phyloP scores from a whole-genome alignment of 73 alveolate species.

The Tetrahymena borealis region DNA sequence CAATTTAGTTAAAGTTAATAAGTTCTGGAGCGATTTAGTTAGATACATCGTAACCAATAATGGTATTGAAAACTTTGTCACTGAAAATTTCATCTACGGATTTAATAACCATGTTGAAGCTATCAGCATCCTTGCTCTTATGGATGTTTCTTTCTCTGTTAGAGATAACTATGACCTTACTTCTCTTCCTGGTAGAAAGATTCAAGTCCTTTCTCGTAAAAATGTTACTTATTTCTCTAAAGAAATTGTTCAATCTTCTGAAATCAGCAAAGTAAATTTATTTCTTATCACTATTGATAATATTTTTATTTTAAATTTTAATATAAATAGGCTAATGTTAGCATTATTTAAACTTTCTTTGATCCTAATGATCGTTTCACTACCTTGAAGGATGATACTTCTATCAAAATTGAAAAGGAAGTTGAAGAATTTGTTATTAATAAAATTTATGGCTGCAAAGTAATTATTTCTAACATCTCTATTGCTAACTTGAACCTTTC shows the following conservation, averaged over 20 bases:
- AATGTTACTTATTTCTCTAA: neutral
- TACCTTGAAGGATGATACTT: conserved; percentile 7
- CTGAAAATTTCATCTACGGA: conserved; percentile 56
- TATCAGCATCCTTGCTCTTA: neutral
- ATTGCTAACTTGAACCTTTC: conserved; percentile 45
- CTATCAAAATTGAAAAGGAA: conserved; percentile 33
- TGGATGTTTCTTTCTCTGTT: neutral
- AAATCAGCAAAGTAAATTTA: neutral
- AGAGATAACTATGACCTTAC: neutral
- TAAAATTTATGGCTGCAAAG: conserved; percentile 67
- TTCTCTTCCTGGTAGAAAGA: neutral
- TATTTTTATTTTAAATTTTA: neutral
- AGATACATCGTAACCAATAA: conserved; percentile 29
- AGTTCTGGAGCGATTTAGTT: conserved; percentile 76
- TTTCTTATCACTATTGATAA: neutral
- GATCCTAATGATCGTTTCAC: neutral
- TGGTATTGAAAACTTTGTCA: conserved; percentile 44
- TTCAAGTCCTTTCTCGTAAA: neutral
- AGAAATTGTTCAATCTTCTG: neutral
- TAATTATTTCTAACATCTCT: conserved; percentile 76
- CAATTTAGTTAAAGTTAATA: conserved; percentile 1
- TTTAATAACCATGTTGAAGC: conserved; percentile 38
- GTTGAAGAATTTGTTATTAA: conserved; percentile 66
- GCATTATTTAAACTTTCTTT: neutral
- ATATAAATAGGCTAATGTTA: neutral